Base-by-base conservation (phyloP, 495 filamentous ascomycete species). In the Talaromyces wortmannii region DNA sequence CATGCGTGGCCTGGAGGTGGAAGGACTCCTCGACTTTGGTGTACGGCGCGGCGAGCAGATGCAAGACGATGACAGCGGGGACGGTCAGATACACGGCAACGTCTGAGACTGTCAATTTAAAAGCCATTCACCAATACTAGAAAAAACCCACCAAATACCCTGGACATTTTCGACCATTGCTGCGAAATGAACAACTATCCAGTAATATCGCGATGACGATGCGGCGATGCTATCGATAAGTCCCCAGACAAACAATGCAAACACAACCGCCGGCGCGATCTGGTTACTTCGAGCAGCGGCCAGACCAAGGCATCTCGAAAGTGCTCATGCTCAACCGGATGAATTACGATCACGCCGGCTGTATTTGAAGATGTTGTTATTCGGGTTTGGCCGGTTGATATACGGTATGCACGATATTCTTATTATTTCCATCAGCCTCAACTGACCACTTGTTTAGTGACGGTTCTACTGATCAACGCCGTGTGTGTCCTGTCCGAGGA, bases 1-100 rank as follows among this genome's bases (percentile, higher is more conserved):
- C 94, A 69, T 97, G 95, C 6, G 85, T 84, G 0, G 94, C 94
- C 66, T 99, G 94, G 51, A 97, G 83, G 61, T 96, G 96, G 80
- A 99, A 99, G 0, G 92, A 97, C 72, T 99, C 94, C 66, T 99
- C 94, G 53, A 99, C 95, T 70, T 99, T 99, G 48, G 95, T 97
- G 74, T 94, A 97, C 1, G 94, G 95, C 13, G 95, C 84, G 7
- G 82, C 68, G 53, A 84, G 56, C 49, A 96, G 81, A 67, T 99
- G 92, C 29, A 90, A 49, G 16, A 92, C 64, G 59, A 96, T 81
- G 36, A 90, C 66, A 2, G 67, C 58, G 2, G 88, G 86, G 55
- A 95, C 80, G 31, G 81, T 69, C 55, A 80, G 65, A 13, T 69
- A 72, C 43, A 86, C 72, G 32, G 82, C 57, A 17, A 78, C 31